Conservation (phyloP, 345 rosid species). For the Jatropha curcas region DNA sequence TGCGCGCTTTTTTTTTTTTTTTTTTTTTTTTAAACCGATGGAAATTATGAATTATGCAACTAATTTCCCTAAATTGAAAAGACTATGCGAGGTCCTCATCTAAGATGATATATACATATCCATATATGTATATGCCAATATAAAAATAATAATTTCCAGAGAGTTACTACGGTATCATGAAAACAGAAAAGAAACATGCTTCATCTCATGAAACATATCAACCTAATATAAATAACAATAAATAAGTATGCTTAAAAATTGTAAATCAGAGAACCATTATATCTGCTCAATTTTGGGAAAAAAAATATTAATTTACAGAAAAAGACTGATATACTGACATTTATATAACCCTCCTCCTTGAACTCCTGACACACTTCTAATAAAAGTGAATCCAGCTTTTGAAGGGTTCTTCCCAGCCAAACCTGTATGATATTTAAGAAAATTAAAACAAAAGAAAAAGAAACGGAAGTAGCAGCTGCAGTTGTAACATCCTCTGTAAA, state of each 20-base stretch:
- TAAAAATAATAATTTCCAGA: neutral
- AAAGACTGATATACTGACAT: conserved; percentile 54
- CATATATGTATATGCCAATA: neutral
- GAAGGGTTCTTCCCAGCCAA: conserved; percentile 98
- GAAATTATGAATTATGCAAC: too few relatives aligned
- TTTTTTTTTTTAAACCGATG: too few relatives aligned
- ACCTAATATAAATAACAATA: neutral
- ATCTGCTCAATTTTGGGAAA: neutral
- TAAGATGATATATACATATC: neutral
- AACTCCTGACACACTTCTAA: conserved; percentile 95
- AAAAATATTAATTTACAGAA: conserved; percentile 9
- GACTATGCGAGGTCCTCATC: neutral
- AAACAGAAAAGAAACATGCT: neutral
- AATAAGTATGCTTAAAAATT: neutral
- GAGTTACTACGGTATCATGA: neutral
- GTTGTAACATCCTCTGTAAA: conserved; percentile 12
- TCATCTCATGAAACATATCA: neutral
- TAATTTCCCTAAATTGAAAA: neutral
- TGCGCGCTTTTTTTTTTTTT: too few relatives aligned
- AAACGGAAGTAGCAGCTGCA: conserved; percentile 18
- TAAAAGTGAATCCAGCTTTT: conserved; percentile 88
- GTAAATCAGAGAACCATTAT: conserved; percentile 2
- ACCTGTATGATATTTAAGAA: conserved; percentile 52
- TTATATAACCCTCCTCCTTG: conserved; percentile 80
- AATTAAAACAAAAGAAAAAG: conserved; percentile 10